Evolutionary conservation across 2,329 filamentous ascomycete genomes (phyloP).

Genomic region (Colletotrichum scovillei): DNA sequence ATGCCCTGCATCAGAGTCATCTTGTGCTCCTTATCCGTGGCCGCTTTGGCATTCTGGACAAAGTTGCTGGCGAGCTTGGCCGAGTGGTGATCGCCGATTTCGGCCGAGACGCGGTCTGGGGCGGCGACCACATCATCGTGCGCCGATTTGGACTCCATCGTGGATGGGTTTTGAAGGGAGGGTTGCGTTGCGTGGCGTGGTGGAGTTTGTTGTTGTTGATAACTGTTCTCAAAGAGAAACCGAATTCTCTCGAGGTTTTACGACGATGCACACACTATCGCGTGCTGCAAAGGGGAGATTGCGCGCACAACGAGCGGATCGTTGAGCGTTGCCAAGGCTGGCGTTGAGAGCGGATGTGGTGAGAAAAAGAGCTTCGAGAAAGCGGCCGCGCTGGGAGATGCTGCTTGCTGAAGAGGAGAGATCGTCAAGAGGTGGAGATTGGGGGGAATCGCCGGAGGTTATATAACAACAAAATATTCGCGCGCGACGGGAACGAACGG

Average conservation of each 20-base stretch:
- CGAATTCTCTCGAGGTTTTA: not conserved
- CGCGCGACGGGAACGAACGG: not conserved
- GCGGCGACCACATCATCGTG: constrained; percentile 21
- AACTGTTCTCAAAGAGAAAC: not conserved
- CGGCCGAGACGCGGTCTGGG: constrained; percentile 24
- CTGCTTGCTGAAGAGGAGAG: not conserved
- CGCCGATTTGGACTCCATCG: constrained; percentile 26
- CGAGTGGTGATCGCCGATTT: constrained; percentile 18
- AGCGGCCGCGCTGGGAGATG: not conserved
- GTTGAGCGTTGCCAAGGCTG: not conserved
- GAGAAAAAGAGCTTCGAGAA: not conserved
- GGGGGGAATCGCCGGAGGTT: constrained; percentile 2
- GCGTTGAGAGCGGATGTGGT: not conserved
- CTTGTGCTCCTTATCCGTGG: constrained; percentile 71
- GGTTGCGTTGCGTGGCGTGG: not conserved
- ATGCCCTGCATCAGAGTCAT: constrained; percentile 83
- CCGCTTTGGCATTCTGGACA: constrained; percentile 58
- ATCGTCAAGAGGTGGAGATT: not conserved
- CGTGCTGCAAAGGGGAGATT: not conserved
- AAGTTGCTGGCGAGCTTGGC: constrained; percentile 47
- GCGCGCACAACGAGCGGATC: not conserved
- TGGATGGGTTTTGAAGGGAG: not conserved
- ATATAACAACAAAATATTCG: constrained; percentile 9
- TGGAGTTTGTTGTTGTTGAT: not conserved
- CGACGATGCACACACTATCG: not conserved